Evolutionary conservation across 2,329 filamentous ascomycete genomes (phyloP).

Genomic region (Elsinoe fawcettii): DNA sequence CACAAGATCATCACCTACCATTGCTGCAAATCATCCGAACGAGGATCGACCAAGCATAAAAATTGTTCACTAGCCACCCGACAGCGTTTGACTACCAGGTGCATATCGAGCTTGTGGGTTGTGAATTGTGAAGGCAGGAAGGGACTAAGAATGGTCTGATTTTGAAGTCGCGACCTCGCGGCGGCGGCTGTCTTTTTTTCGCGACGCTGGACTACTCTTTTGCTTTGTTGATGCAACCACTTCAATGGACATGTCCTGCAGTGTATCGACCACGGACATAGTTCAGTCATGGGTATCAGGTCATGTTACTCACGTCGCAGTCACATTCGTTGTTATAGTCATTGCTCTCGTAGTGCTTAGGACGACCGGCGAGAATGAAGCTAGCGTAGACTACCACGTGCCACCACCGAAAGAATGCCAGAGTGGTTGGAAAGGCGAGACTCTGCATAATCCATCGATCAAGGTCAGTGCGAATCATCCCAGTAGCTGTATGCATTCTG

Average conservation of each 20-base stretch:
- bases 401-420: slow-evolving; percentile 54
- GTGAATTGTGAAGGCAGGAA: too few species aligned
- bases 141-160: background rate
- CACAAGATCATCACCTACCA: background rate
- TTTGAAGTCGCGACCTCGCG: background rate
- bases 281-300: background rate
- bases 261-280: background rate
- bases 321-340: background rate
- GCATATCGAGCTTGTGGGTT: too few species aligned
- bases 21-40: too few species aligned
- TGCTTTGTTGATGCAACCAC: background rate
- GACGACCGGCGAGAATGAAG: slow-evolving; percentile 26
- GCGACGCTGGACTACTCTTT: background rate
- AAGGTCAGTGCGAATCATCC: slow-evolving; percentile 39
- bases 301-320: background rate
- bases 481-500: background rate
- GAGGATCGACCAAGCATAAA: too few species aligned
- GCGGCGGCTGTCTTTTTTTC: background rate
- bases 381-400: slow-evolving; percentile 52
- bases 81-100: too few species aligned
- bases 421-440: slow-evolving; percentile 45
- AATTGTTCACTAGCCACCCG: too few species aligned
- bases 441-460: slow-evolving; percentile 53
- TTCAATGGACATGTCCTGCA: background rate
- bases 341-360: background rate